A percentile compares a stretch with the other conserved stretches of the same genome.
These are phyloP conservation scores for Schizochytrium sp. DNA, from an alignment of 108 stramenopile genomes.

Conservation along the genomic window DNA sequence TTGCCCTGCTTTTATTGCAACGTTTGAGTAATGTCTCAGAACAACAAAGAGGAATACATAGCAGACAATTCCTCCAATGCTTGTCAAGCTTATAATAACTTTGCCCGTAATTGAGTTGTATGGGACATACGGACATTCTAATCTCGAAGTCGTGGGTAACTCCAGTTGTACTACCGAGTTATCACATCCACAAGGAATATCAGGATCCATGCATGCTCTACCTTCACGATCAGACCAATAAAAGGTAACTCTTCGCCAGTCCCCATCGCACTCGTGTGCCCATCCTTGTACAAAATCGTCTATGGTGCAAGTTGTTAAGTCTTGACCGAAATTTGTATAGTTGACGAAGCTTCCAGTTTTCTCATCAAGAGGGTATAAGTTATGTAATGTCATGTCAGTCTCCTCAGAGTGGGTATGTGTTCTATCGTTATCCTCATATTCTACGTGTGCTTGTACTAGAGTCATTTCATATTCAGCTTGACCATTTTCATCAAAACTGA, in stretches of 20 bases:
- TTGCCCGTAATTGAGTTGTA: conserved; percentile 1
- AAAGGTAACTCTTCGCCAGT: background rate
- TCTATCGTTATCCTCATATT: background rate
- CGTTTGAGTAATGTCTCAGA: conserved; percentile 5
- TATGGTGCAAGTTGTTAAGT: background rate
- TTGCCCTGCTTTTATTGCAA: conserved; percentile 48
- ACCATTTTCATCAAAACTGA: conserved; percentile 13
- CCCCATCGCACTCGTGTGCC: background rate
- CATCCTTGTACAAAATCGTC: background rate
- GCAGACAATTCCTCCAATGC: conserved; percentile 19
- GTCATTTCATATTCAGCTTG: conserved; percentile 28
- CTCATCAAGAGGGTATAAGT: background rate
- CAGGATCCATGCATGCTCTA: background rate
- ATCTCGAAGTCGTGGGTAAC: background rate
- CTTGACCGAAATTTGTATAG: background rate
- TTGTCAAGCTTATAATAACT: background rate
- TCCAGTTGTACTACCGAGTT: background rate
- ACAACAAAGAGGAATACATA: conserved; percentile 28
- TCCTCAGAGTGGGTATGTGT: background rate
- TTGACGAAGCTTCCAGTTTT: background rate
- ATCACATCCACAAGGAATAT: conserved; percentile 23
- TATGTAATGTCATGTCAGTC: background rate
- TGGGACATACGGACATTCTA: conserved; percentile 17
- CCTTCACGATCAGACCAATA: background rate
- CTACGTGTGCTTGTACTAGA: background rate